Evolutionary conservation across 768 basidiomycete species (phyloP).

Genomic region (Phylloporus sp.): DNA sequence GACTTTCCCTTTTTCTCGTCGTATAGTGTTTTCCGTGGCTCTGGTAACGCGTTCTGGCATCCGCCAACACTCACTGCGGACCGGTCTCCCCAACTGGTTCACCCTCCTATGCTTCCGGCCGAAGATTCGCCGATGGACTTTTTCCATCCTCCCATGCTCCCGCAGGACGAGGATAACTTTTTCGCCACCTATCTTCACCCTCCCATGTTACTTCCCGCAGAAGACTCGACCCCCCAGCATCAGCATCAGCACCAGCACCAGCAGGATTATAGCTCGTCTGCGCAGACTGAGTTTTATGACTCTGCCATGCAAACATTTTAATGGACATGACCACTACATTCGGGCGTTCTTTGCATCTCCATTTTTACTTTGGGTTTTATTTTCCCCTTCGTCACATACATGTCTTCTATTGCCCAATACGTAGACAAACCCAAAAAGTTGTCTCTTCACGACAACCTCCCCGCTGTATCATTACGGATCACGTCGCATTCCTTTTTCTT

Average conservation of each 20-base stretch:
- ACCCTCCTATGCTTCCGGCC: constrained; percentile 64
- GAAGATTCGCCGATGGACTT: constrained; percentile 72
- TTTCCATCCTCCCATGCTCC: constrained; percentile 56
- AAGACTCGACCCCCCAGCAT: constrained; percentile 26
- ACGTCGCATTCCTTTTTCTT: constrained; percentile 3
- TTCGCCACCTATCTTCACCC: constrained; percentile 52
- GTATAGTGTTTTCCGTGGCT: constrained; percentile 50
- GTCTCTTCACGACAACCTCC: background rate
- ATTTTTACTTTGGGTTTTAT: constrained; percentile 4
- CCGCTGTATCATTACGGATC: constrained; percentile 20
- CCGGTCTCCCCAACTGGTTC: constrained; percentile 52
- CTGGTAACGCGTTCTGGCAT: constrained; percentile 66
- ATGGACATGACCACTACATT: constrained; percentile 6
- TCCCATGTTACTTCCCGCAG: constrained; percentile 46
- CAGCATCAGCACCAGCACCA: constrained; percentile 22
- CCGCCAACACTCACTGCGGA: constrained; percentile 66
- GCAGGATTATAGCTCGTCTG: constrained; percentile 14
- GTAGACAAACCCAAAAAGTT: constrained; percentile 20
- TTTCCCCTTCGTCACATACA: too few relatives aligned
- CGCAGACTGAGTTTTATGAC: constrained; percentile 32
- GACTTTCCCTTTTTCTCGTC: constrained; percentile 59
- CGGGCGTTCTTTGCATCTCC: constrained; percentile 1
- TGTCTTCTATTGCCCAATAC: constrained; percentile 2
- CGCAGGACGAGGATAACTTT: constrained; percentile 62
- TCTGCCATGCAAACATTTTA: constrained; percentile 33